Base-by-base conservation (phyloP, 768 basidiomycete genomes). In the Tulasnella sp. region DNA sequence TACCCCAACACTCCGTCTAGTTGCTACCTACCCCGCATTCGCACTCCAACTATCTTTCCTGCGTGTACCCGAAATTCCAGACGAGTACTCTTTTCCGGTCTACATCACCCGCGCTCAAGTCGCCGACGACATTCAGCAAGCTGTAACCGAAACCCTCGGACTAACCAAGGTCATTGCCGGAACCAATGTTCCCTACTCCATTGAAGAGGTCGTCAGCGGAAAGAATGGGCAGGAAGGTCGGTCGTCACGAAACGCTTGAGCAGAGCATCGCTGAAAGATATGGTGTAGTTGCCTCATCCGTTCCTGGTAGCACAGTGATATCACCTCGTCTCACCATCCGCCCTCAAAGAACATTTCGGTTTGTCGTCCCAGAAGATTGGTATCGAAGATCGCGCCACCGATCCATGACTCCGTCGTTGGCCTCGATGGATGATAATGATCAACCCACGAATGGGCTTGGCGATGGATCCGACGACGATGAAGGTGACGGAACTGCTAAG, bases 301-400 rank as follows among this genome's bases (percentile, higher is more conserved):
- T 80, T 3, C 62, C 75, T 9, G 75, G 79, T 56, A 81, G 80
- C 31, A 75, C 82, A 0, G 74, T 79, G 36, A 68, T 76, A 48
- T 78, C 82, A 12, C 44, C 82, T 10, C 68, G 77, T 3, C 58
- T 62, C 24, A 88, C 81, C 85, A 86, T n/a, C 82, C 85, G 4
- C 81, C 83, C 39, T 88, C 88, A 1, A 85, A 82, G 89, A 12
- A 83, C 81, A 10, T 90, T 92, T 83, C 87, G 88, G 38, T 88
- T 94, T 78, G 92, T 91, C 80, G 90, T 95, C 10, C 92, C 92
- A 1, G 92, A 92, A 76, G 91, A 92, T 83, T 95, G 92, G 94
- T 95, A 90, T 84, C 90, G 91, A 79, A 89, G 92, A 24, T 90
- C 91, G 27, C 92, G 89, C 80, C 88, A 91, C 9, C 89, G 90